These are phyloP conservation scores for Hyphodiscus hymeniophilus DNA, from an alignment of 495 filamentous ascomycete genomes.

Conservation along the genomic window DNA sequence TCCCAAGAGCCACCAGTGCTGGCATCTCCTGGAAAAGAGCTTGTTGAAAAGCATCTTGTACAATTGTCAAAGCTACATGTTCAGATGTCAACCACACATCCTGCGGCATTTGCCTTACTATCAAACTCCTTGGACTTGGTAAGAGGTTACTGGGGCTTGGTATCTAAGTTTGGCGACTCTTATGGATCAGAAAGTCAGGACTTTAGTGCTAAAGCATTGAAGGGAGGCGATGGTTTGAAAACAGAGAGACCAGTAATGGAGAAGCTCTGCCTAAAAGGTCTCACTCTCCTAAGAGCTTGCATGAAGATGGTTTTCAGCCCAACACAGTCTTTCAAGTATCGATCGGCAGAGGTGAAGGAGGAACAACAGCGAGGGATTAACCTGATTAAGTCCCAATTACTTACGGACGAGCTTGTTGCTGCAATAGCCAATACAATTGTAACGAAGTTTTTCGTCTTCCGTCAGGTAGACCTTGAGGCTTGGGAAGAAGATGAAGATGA, in stretches of 20 bases:
- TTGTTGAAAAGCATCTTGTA: slow-evolving; percentile 76
- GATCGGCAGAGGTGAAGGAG: slow-evolving; percentile 57
- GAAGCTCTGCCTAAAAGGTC: slow-evolving; percentile 67
- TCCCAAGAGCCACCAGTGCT: slow-evolving; percentile 40
- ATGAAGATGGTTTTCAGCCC: slow-evolving; percentile 76
- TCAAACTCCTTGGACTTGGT: slow-evolving; percentile 69
- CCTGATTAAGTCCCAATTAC: slow-evolving; percentile 58
- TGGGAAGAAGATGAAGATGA: slow-evolving; percentile 88
- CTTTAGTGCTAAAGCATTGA: slow-evolving; percentile 31
- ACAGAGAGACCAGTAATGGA: slow-evolving; percentile 57
- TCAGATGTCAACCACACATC: slow-evolving; percentile 67
- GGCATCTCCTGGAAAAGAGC: slow-evolving; percentile 30
- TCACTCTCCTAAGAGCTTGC: slow-evolving; percentile 77
- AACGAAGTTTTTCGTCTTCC: slow-evolving; percentile 80
- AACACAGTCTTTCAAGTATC: slow-evolving; percentile 71
- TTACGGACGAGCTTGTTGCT: slow-evolving; percentile 64
- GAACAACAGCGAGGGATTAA: slow-evolving; percentile 57
- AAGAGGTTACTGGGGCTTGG: slow-evolving; percentile 74
- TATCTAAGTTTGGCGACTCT: slow-evolving; percentile 63
- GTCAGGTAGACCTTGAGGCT: slow-evolving; percentile 72
- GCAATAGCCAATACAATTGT: slow-evolving; percentile 78
- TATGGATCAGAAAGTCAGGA: slow-evolving; percentile 34
- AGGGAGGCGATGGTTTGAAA: slow-evolving; percentile 40
- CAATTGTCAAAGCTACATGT: slow-evolving; percentile 89
- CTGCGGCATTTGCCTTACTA: slow-evolving; percentile 71